Conservation (phyloP, 2,329 filamentous ascomycete genomes). For the Epicoccum sorghinum region DNA sequence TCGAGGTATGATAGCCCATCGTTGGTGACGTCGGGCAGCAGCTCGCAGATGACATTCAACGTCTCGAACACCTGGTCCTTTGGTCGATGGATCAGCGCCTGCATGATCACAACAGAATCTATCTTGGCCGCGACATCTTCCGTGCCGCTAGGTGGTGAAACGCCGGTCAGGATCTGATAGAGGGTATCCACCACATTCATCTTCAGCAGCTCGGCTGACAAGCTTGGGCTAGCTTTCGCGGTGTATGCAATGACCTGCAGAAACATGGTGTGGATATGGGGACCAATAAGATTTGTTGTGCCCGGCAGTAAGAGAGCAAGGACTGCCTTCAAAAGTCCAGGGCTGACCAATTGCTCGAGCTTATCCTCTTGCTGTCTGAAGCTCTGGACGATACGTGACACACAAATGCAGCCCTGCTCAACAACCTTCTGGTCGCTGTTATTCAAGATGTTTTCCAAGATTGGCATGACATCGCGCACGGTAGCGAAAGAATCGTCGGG, state of each 20-base stretch:
- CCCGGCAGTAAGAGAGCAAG: slow-evolving; percentile 88
- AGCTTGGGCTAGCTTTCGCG: slow-evolving; percentile 81
- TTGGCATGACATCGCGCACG: slow-evolving; percentile 95
- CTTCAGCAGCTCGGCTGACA: slow-evolving; percentile 90
- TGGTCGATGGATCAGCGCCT: slow-evolving; percentile 92
- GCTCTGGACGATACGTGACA: slow-evolving; percentile 94
- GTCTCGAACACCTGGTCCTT: slow-evolving; percentile 97
- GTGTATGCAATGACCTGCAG: slow-evolving; percentile 89
- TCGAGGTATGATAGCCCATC: slow-evolving; percentile 60
- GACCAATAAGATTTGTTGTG: slow-evolving; percentile 91
- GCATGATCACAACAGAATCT: slow-evolving; percentile 98
- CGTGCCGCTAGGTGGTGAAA: slow-evolving; percentile 82
- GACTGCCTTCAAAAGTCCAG: slow-evolving; percentile 83
- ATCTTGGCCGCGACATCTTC: slow-evolving; percentile 84
- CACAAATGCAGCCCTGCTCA: slow-evolving; percentile 93
- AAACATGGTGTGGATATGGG: slow-evolving; percentile 95
- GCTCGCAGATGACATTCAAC: slow-evolving; percentile 94
- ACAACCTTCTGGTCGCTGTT: slow-evolving; percentile 97
- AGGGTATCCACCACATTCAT: slow-evolving; percentile 97
- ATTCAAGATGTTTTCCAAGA: slow-evolving; percentile 83
- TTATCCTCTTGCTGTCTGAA: slow-evolving; percentile 89
- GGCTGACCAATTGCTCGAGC: slow-evolving; percentile 89
- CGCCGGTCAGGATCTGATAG: slow-evolving; percentile 95
- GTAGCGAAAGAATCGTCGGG: slow-evolving; percentile 91
- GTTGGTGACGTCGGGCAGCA: slow-evolving; percentile 76